Conservation (phyloP, 2,329 filamentous ascomycete genomes). For the Bipolaris cookei region DNA sequence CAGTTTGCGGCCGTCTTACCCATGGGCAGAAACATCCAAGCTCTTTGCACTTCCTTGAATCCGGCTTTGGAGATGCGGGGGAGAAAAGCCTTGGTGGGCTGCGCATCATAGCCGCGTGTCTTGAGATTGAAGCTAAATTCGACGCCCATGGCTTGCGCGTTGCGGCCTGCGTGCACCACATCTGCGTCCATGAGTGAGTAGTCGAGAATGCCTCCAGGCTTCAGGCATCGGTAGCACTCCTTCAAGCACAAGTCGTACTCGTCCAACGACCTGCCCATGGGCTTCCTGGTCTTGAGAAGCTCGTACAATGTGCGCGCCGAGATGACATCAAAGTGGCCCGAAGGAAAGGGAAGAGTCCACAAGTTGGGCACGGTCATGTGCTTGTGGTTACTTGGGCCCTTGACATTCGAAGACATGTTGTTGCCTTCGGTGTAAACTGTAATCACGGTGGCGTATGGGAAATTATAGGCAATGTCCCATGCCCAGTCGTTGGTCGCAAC, state of each 20-base stretch:
- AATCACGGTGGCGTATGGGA: conserved; percentile 84
- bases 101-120: conserved; percentile 87
- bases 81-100: conserved; percentile 81
- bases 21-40: conserved; percentile 89
- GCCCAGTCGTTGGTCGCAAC: conserved; percentile 90
- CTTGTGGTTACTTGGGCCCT: conserved; percentile 85
- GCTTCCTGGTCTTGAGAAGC: conserved; percentile 72
- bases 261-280: conserved; percentile 60
- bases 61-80: conserved; percentile 74
- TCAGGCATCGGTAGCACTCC: conserved; percentile 89
- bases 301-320: conserved; percentile 87
- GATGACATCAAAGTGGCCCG: conserved; percentile 87
- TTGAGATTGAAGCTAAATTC: conserved; percentile 92
- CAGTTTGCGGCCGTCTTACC: conserved; percentile 58
- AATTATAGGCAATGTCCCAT: conserved; percentile 88
- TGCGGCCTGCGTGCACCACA: conserved; percentile 81
- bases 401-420: conserved; percentile 58
- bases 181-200: conserved; percentile 90
- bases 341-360: conserved; percentile 82
- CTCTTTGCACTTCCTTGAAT: conserved; percentile 80
- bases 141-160: conserved; percentile 80
- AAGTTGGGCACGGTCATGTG: conserved; percentile 79
- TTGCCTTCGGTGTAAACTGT: conserved; percentile 72
- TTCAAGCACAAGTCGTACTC: conserved; percentile 86
- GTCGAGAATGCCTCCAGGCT: conserved; percentile 91